Conservation (phyloP, 2,329 filamentous ascomycete species). For the Didymella segeticola region DNA sequence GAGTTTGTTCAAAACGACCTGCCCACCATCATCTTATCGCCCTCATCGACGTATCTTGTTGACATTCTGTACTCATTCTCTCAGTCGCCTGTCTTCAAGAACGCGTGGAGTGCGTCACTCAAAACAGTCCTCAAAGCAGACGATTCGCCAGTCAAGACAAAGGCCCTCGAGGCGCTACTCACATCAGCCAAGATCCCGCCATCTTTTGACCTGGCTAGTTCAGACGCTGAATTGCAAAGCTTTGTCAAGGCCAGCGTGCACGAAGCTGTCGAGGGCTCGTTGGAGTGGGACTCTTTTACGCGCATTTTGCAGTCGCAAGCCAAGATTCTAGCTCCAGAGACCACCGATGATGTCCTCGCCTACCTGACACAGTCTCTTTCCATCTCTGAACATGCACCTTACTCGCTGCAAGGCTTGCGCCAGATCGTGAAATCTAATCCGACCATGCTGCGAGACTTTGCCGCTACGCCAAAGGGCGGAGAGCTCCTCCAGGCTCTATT, state of each 20-base stretch:
- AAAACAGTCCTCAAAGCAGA: constrained; percentile 36
- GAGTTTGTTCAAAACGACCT: constrained; percentile 63
- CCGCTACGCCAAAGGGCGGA: constrained; percentile 55
- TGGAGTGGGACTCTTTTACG: constrained; percentile 47
- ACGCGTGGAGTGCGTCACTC: constrained; percentile 41
- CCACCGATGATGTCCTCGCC: constrained; percentile 48
- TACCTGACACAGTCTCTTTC: constrained; percentile 50
- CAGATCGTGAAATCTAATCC: constrained; percentile 52
- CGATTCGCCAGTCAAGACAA: constrained; percentile 36
- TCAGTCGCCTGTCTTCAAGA: constrained; percentile 36
- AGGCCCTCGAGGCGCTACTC: constrained; percentile 42
- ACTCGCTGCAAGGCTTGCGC: constrained; percentile 55
- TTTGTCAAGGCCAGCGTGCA: constrained; percentile 43
- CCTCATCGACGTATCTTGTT: constrained; percentile 71
- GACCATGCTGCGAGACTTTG: constrained; percentile 52
- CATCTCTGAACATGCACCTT: constrained; percentile 40
- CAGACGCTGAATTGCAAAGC: constrained; percentile 45
- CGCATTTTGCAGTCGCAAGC: constrained; percentile 46
- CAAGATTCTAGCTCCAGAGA: constrained; percentile 43
- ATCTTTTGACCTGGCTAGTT: constrained; percentile 45
- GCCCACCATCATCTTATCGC: constrained; percentile 67
- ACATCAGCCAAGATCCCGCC: constrained; percentile 45
- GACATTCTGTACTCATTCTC: constrained; percentile 65
- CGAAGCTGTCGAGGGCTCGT: constrained; percentile 38
- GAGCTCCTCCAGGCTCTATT: constrained; percentile 60